phyloP scores from a whole-genome alignment of 2,329 filamentous ascomycete species.

The Claviceps arundinis region DNA sequence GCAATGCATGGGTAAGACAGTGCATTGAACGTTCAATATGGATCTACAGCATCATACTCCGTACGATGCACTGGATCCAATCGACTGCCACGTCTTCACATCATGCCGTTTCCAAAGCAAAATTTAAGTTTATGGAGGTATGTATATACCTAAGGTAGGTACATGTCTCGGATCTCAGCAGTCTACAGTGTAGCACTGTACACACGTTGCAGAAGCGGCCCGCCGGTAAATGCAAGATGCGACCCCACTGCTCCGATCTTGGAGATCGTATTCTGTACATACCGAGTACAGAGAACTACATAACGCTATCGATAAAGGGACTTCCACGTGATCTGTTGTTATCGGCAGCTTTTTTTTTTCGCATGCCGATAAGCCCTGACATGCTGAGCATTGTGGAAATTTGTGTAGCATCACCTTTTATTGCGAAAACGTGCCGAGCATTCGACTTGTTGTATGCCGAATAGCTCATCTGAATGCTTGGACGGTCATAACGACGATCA shows the following conservation, averaged over 20 bases:
- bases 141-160: not conserved
- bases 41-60: too few relatives aligned
- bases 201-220: too few relatives aligned
- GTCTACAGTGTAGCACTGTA: too few relatives aligned
- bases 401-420: constrained; percentile 17
- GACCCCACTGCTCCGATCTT: too few relatives aligned
- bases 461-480: not conserved
- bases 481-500: not conserved
- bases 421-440: constrained; percentile 4
- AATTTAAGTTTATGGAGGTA: not conserved
- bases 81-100: too few relatives aligned
- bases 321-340: constrained; percentile 12
- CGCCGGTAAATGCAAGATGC: too few relatives aligned
- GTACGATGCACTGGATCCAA: too few relatives aligned
- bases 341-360: constrained; percentile 18
- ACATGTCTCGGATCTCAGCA: not conserved
- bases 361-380: constrained; percentile 5
- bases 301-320: constrained; percentile 12
- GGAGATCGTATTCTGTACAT: not conserved
- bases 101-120: too few relatives aligned
- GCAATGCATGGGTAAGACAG: too few relatives aligned
- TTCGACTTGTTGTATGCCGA: not conserved
- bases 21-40: too few relatives aligned
- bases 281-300: not conserved
- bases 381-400: constrained; percentile 3